Conservation (phyloP, 75 land plant genomes). For the Pinus albicaulis region DNA sequence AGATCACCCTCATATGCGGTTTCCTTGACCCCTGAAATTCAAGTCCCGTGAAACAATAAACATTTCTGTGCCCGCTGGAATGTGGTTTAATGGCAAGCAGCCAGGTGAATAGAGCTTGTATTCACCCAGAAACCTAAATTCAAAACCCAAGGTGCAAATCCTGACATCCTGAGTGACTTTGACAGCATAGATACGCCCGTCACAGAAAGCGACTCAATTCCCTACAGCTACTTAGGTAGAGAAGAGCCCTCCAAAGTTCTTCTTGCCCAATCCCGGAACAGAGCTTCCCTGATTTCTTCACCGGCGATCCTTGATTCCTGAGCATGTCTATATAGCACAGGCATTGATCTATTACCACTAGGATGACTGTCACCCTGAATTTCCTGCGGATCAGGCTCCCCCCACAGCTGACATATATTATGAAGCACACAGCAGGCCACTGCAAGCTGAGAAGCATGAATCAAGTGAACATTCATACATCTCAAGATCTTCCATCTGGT, state of each 20-base stretch:
- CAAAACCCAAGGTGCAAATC: background rate
- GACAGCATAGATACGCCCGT: too few relatives aligned
- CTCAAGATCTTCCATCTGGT: constrained; percentile 34
- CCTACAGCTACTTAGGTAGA: background rate
- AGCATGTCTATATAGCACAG: constrained; percentile 8
- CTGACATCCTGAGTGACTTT: too few relatives aligned
- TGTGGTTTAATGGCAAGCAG: background rate
- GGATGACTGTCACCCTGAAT: constrained; percentile 10
- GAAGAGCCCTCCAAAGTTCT: constrained; percentile 11
- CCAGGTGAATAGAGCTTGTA: background rate
- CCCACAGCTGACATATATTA: constrained; percentile 33
- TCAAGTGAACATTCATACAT: constrained; percentile 24
- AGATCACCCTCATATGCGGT: too few relatives aligned
- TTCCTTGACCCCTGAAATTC: too few relatives aligned
- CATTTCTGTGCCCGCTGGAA: too few relatives aligned
- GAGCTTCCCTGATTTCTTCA: constrained; percentile 19
- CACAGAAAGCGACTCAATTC: background rate
- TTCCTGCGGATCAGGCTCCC: constrained; percentile 23
- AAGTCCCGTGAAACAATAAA: too few relatives aligned
- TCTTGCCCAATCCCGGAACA: constrained; percentile 31
- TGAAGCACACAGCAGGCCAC: constrained; percentile 45
- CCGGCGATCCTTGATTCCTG: constrained; percentile 16
- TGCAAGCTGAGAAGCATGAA: constrained; percentile 19
- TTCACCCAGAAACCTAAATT: background rate
- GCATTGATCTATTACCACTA: constrained; percentile 6